Conservation (phyloP, 768 basidiomycete genomes). For the Kwoniella botswanensis region DNA sequence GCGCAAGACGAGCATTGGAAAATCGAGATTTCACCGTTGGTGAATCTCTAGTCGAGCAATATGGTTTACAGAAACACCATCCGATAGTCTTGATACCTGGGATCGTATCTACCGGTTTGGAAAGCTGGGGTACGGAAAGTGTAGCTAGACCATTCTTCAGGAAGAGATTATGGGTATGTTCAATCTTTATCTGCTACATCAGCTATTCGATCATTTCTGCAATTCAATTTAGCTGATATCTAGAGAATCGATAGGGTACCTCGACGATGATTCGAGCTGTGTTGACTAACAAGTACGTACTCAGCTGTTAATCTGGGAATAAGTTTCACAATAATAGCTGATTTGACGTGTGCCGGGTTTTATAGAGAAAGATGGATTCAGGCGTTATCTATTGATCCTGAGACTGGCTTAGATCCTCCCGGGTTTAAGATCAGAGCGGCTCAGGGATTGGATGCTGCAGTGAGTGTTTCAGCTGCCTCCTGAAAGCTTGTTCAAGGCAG, state of each 20-base stretch:
- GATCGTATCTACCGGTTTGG: constrained; percentile 87
- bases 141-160: constrained; percentile 88
- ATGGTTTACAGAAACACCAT: constrained; percentile 65
- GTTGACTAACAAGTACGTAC: constrained; percentile 71
- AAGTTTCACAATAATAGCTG: not conserved
- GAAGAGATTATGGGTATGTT: constrained; percentile 70
- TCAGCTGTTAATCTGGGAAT: not conserved
- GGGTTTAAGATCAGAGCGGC: constrained; percentile 86
- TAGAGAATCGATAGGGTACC: constrained; percentile 39
- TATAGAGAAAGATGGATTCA: constrained; percentile 75
- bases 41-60: constrained; percentile 38
- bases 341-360: not conserved
- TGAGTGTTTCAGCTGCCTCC: constrained; percentile 60
- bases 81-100: constrained; percentile 89
- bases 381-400: constrained; percentile 86
- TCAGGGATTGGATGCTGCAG: constrained; percentile 88
- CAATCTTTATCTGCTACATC: constrained; percentile 36
- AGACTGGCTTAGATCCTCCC: constrained; percentile 87
- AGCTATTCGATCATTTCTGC: not conserved
- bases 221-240: not conserved
- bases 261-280: constrained; percentile 59
- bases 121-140: constrained; percentile 89
- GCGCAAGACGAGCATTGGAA: constrained; percentile 50
- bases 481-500: not conserved
- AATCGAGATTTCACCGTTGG: constrained; percentile 57